These are phyloP conservation scores for Alternaria arborescens DNA, from an alignment of 2,329 filamentous ascomycete species.

Conservation along the genomic window DNA sequence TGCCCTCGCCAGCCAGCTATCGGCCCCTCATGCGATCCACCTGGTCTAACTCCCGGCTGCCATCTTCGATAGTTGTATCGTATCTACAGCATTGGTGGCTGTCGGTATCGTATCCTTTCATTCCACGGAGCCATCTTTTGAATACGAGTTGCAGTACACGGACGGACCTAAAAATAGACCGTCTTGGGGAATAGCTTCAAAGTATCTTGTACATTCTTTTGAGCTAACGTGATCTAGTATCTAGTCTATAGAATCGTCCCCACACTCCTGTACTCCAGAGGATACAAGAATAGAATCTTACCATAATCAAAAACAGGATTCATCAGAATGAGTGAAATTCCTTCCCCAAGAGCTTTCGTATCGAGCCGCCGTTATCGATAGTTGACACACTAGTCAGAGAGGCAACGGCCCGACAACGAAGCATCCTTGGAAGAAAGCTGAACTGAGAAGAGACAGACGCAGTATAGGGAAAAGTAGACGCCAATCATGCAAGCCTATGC, in stretches of 20 bases:
- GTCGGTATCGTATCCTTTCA: conserved; percentile 6
- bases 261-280: conserved; percentile 4
- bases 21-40: conserved; percentile 1
- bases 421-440: background rate
- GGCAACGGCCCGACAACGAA: conserved; percentile 6
- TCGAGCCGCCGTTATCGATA: conserved; percentile 14
- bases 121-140: conserved; percentile 1
- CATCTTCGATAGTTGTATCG: conserved; percentile 8
- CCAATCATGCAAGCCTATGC: conserved; percentile 18
- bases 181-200: background rate
- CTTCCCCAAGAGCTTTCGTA: conserved; percentile 10
- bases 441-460: conserved; percentile 5
- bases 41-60: background rate
- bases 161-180: conserved; percentile 24
- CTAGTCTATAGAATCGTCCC: conserved; percentile 6
- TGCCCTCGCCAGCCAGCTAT: background rate
- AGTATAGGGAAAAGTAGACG: conserved; percentile 7
- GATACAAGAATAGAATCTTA: conserved; percentile 14
- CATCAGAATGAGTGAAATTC: conserved; percentile 18
- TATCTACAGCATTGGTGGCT: conserved; percentile 18
- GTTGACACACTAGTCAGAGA: conserved; percentile 22
- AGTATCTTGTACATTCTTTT: conserved; percentile 4
- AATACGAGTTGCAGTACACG: conserved; percentile 13
- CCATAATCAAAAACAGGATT: background rate
- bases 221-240: background rate